Evolutionary conservation across 1,139 yeast species (phyloP), one percentile per base, ranked within the genome.

Genomic region (Pneumocystis murina): DNA sequence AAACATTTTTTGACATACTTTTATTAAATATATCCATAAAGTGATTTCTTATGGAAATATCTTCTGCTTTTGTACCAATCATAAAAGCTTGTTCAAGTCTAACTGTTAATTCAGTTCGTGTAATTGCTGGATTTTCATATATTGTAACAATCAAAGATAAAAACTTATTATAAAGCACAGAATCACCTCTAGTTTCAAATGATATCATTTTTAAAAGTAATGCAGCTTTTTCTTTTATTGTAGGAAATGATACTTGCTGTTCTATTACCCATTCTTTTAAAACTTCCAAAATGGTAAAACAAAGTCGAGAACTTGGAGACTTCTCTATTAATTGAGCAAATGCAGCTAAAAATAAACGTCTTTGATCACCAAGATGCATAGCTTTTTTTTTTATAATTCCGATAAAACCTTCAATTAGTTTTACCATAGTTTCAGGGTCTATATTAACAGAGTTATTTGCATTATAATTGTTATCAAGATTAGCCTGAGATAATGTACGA

Each of bases 61-160:
- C 92, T 0, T 87, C 84, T 1, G 89, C 80, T 59, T 95, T 80
- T 0, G 98, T 92, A 59, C 98, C 98, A 20, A 90, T 92, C 71
- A 94, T 78, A 73, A 94, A 94, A 28, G 98, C 96, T 72, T 91
- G 97, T 72, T 94, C 98, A 89, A 94, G 85, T 66, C 98, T 80
- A 12, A 90, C 95, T 0, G 98, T 91, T 60, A 94, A 80, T 71
- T 94, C 99, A 1, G 96, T 85, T 68, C 91, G 83, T 48, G 87
- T 82, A 70, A 91, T 81, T 0, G 85, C 78, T 60, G 86, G 86
- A 68, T 89, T 91, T 68, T 87, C 91, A 73, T 92, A 94, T 43
- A 94, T 85, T 69, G 87, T 95, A 59, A 91, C 85, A 66, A 94
- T 86, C 43, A 94, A 87, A 69, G 86, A 86, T 71, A 90, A 91